Evolutionary conservation across 1,284 basidiomycete species (phyloP), one percentile per base, ranked within the genome.

Genomic region (Cutaneotrichosporon cutaneum): DNA sequence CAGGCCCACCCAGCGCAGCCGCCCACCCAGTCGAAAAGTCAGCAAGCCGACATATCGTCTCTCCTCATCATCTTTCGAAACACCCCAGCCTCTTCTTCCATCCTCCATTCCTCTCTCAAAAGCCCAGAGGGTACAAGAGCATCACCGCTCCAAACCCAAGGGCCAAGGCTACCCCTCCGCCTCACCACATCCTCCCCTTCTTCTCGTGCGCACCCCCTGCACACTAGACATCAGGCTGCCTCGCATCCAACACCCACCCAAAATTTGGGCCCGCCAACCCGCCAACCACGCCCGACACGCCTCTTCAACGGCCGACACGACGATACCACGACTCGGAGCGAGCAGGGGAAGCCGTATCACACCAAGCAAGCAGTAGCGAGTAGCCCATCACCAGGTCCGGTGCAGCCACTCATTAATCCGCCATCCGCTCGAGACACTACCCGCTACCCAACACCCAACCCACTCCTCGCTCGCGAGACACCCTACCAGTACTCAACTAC

Each of bases 1-100:
- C n/a, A n/a, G n/a, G n/a, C n/a, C n/a, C n/a, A n/a, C n/a, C n/a
- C n/a, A n/a, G n/a, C n/a, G n/a, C n/a, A n/a, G n/a, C n/a, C 30
- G 30, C 30, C 30, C 30, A 30, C 36, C n/a, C n/a, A 13, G 45
- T 14, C 22, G 42, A 45, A 45, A 45, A 45, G 42, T 45, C 42
- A 22, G 7, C 16, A 7, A 7, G 7, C n/a, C 16, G 16, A 16
- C n/a, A 7, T 22, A 2, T 10, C 7, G 21, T 45, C 48, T 51
- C 48, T 51, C 48, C 13, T 51, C 48, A 50, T 27, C 48, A 51
- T 51, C 26, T 30, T 51, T 51, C 48, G 11, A 51, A 27, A 51
- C 48, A 18, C 24, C 26, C 48, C 30, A 18, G 4, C 26, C 18
- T 27, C 14, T 32, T 51, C 48, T 51, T 51, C 32, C 48, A 18